Conservation (phyloP, 2,329 filamentous ascomycete species). For the Aureobasidium zeae region DNA sequence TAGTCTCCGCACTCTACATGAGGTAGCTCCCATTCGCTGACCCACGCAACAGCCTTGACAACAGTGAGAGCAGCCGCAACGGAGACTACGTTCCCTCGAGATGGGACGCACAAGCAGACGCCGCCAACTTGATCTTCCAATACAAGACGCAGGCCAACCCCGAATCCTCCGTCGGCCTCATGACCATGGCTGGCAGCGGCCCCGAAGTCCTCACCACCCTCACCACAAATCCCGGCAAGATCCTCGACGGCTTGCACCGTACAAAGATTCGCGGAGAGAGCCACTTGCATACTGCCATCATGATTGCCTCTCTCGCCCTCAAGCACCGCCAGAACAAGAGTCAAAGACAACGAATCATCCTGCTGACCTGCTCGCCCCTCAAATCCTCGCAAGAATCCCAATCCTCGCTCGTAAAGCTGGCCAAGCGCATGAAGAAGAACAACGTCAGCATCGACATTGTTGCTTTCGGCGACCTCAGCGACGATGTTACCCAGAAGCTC, state of each 20-base stretch:
- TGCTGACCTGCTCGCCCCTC: conserved; percentile 90
- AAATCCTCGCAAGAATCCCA: conserved; percentile 80
- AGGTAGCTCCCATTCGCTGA: conserved; percentile 16
- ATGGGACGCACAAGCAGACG: conserved; percentile 93
- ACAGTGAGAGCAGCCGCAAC: conserved; percentile 97
- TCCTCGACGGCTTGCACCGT: conserved; percentile 81
- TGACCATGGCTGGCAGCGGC: conserved; percentile 98
- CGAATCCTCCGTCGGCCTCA: conserved; percentile 91
- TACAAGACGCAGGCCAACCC: conserved; percentile 92
- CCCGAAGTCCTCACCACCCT: conserved; percentile 94
- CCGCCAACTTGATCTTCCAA: conserved; percentile 83
- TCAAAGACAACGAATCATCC: conserved; percentile 91
- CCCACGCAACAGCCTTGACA: conserved; percentile 62
- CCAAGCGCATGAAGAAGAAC: conserved; percentile 98
- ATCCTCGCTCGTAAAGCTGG: conserved; percentile 77
- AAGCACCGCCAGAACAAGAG: conserved; percentile 98
- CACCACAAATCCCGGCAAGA: conserved; percentile 92
- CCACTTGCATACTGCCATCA: conserved; percentile 86
- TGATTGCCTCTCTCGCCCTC: conserved; percentile 85
- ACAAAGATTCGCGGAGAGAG: conserved; percentile 88
- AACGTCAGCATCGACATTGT: conserved; percentile 91
- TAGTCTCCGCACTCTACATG: conserved; percentile 20
- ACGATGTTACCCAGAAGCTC: conserved; percentile 81
- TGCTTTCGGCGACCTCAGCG: conserved; percentile 85
- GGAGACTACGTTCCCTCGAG: conserved; percentile 85